Conservation (phyloP, 2,329 filamentous ascomycete species). For the Alternaria tenuissima region DNA sequence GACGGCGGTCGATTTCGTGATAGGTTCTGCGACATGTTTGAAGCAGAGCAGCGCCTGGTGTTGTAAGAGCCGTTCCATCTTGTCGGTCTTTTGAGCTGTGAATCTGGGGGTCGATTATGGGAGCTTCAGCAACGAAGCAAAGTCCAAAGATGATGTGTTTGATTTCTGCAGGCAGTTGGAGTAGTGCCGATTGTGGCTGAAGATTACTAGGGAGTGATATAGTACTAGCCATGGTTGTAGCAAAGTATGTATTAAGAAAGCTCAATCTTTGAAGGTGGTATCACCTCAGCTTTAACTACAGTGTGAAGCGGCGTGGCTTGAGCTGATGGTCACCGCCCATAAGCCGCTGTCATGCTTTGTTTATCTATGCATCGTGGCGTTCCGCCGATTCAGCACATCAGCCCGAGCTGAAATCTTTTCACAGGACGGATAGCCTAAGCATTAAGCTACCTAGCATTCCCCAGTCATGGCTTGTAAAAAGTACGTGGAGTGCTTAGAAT, state of each 20-base stretch:
- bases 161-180: constrained; percentile 46
- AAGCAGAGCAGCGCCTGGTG: constrained; percentile 41
- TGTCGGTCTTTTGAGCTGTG: not conserved
- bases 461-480: not conserved
- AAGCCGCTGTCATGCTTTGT: not conserved
- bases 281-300: constrained; percentile 5
- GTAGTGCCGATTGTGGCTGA: constrained; percentile 43
- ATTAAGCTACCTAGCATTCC: constrained; percentile 3
- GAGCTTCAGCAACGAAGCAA: constrained; percentile 35
- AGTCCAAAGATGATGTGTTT: constrained; percentile 44
- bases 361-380: constrained; percentile 13
- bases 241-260: not conserved
- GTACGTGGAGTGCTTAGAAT: not conserved
- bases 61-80: not conserved
- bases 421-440: not conserved
- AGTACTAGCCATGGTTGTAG: constrained; percentile 16
- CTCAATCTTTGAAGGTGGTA: not conserved
- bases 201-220: constrained; percentile 27
- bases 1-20: constrained; percentile 41
- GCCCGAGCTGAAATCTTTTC: constrained; percentile 3
- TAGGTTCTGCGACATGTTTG: constrained; percentile 49
- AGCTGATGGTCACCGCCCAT: constrained; percentile 6
- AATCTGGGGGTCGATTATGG: constrained; percentile 38
- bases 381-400: not conserved
- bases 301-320: not conserved